These are phyloP conservation scores for Violaceomyces palustris DNA, from an alignment of 1,284 basidiomycete species.

Conservation along the genomic window DNA sequence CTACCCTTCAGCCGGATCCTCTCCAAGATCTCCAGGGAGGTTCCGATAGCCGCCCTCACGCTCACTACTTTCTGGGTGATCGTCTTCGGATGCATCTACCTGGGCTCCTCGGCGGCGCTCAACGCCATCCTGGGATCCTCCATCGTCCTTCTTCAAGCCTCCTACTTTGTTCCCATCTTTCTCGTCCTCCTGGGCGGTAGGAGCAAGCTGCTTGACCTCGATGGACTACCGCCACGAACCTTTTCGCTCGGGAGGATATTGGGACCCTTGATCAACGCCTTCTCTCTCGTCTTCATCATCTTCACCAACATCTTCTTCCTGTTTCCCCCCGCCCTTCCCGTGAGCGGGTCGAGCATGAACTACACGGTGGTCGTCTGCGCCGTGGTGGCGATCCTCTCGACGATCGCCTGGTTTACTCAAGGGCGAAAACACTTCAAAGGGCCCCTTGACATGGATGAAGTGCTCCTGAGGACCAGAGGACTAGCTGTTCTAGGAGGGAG, in stretches of 20 bases:
- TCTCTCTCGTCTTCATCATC: slow-evolving; percentile 53
- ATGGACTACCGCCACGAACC: slow-evolving; percentile 1
- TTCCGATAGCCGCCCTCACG: slow-evolving; percentile 57
- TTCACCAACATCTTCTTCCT: slow-evolving; percentile 57
- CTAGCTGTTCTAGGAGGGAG: no score
- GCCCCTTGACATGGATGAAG: slow-evolving; percentile 26
- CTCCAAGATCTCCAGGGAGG: slow-evolving; percentile 56
- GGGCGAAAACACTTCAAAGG: slow-evolving; percentile 33
- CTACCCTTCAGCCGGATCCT: slow-evolving; percentile 62
- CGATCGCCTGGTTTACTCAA: slow-evolving; percentile 20
- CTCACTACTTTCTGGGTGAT: slow-evolving; percentile 58
- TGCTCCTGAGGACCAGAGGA: slow-evolving; percentile 17
- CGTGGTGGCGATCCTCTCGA: slow-evolving; percentile 21
- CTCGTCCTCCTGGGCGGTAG: slow-evolving; percentile 55
- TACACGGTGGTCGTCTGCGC: slow-evolving; percentile 53
- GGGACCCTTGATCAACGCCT: slow-evolving; percentile 52
- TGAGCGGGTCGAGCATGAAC: slow-evolving; percentile 55
- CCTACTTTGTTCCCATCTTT: slow-evolving; percentile 54
- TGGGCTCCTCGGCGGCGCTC: slow-evolving; percentile 58
- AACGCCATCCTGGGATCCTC: slow-evolving; percentile 56
- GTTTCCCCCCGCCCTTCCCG: slow-evolving; percentile 56
- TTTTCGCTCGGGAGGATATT: slow-evolving; percentile 23
- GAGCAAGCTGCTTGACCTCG: slow-evolving; percentile 48
- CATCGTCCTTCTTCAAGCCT: slow-evolving; percentile 56
- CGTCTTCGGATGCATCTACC: slow-evolving; percentile 54